Percentiles rank a stretch among this genome's conserved stretches.
Evolutionary conservation across 2,329 filamentous ascomycete species (phyloP).

Genomic region (Cadophora sp.): DNA sequence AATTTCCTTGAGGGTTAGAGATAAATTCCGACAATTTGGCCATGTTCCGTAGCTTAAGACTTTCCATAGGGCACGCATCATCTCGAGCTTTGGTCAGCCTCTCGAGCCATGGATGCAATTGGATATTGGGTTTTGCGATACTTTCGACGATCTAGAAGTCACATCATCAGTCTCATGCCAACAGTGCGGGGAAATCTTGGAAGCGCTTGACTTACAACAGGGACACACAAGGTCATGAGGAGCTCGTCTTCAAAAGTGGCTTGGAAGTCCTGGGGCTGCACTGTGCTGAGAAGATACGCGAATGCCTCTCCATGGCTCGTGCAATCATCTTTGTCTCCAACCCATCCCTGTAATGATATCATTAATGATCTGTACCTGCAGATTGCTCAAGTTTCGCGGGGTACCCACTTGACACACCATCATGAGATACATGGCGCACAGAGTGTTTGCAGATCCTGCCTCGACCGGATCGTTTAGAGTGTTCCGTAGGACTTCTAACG

Average conservation of each 20-base stretch:
- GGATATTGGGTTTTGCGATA: constrained; percentile 3
- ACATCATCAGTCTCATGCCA: not conserved
- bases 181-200: not conserved
- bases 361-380: constrained; percentile 1
- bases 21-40: constrained; percentile 5
- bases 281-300: not conserved
- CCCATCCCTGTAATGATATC: constrained; percentile 7
- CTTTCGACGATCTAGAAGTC: constrained; percentile 9
- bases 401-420: constrained; percentile 15
- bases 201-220: not conserved
- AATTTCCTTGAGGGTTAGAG: not conserved
- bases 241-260: constrained; percentile 8
- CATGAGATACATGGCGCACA: constrained; percentile 16
- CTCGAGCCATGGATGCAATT: constrained; percentile 13
- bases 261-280: constrained; percentile 6
- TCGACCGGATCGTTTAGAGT: not conserved
- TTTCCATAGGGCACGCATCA: constrained; percentile 7
- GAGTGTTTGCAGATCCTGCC: constrained; percentile 4
- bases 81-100: not conserved
- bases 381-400: not conserved
- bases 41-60: constrained; percentile 9
- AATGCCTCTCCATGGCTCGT: constrained; percentile 11
- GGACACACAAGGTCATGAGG: constrained; percentile 4
- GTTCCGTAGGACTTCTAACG: not conserved
- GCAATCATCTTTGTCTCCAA: constrained; percentile 12